Conservation (phyloP, 73 alveolate genomes). For the Paramecium sexaurelia region DNA sequence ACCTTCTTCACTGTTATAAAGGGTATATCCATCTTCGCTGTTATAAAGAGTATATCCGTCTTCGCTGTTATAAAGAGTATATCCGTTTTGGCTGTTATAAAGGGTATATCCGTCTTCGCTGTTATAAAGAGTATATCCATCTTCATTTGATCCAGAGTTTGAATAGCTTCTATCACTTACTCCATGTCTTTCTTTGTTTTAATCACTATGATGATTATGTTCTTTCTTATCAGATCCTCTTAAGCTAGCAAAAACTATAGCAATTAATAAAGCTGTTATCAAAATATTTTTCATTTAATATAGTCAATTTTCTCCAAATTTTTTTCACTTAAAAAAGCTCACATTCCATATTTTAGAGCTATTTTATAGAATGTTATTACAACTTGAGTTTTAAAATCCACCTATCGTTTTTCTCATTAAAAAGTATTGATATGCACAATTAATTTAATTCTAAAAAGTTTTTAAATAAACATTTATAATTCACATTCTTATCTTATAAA, state of each 20-base stretch:
- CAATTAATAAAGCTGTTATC: neutral
- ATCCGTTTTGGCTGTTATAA: too few species aligned
- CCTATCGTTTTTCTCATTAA: neutral
- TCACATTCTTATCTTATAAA: too few species aligned
- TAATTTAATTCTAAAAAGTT: too few species aligned
- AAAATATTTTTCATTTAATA: conserved; percentile 1
- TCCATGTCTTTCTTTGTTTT: neutral
- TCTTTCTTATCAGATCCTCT: neutral
- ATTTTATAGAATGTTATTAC: neutral
- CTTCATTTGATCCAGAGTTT: neutral
- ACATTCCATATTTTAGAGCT: neutral
- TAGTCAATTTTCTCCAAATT: neutral
- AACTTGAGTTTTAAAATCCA: neutral
- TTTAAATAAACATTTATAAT: too few species aligned
- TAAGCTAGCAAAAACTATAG: neutral
- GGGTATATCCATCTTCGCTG: too few species aligned
- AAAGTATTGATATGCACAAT: neutral
- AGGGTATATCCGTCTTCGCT: too few species aligned
- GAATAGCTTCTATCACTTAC: neutral
- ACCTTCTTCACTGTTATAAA: too few species aligned
- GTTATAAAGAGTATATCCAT: too few species aligned
- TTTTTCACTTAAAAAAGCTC: neutral
- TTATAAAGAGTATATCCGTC: too few species aligned
- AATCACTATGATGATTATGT: neutral
- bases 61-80: too few species aligned